A percentile compares a stretch with the other conserved stretches of the same genome.
Conservation (phyloP, 2,329 filamentous ascomycete genomes). For the Nemania serpens region DNA sequence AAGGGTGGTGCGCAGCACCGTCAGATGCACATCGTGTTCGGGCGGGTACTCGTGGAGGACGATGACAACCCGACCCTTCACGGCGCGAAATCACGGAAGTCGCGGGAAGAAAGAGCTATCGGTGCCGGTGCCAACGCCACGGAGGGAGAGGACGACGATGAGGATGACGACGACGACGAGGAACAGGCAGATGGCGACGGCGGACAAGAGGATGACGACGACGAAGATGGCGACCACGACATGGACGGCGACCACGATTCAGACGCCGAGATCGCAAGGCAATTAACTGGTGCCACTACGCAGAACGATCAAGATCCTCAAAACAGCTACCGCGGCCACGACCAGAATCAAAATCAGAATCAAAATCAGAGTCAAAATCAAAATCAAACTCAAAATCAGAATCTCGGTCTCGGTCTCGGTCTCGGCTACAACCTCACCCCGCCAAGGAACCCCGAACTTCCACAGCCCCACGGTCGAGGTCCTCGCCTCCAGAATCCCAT, state of each 20-base stretch:
- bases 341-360: neutral
- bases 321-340: neutral
- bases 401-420: neutral
- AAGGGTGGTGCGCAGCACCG: conserved; percentile 28
- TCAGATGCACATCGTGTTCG: conserved; percentile 32
- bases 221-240: conserved; percentile 21
- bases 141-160: neutral
- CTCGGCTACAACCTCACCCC: neutral
- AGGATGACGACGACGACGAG: neutral
- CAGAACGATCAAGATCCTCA: neutral
- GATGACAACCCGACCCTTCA: conserved; percentile 13
- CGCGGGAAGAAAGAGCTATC: conserved; percentile 11
- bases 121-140: neutral
- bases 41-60: conserved; percentile 30
- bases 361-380: conserved; percentile 5
- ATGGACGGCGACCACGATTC: conserved; percentile 26
- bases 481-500: neutral
- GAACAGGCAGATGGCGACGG: conserved; percentile 8
- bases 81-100: conserved; percentile 20
- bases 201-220: conserved; percentile 11
- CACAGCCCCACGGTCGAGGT: neutral
- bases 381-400: neutral
- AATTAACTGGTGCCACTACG: conserved; percentile 13
- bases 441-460: neutral
- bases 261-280: conserved; percentile 27